phyloP scores from a whole-genome alignment of 192 early-diverging fungal species.

The Rhizophagus prolifer region DNA sequence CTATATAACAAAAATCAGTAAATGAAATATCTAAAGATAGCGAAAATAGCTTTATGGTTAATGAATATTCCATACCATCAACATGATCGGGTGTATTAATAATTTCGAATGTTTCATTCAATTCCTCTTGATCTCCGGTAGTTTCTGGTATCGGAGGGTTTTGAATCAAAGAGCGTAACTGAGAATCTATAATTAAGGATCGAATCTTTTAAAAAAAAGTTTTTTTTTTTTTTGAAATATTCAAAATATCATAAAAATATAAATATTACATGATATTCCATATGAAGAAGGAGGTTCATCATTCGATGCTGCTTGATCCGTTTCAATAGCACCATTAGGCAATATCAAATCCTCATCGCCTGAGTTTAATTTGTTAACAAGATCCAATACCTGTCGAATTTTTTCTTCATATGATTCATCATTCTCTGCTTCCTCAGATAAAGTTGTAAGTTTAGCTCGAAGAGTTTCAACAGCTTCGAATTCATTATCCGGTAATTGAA shows the following conservation, averaged over 20 bases:
- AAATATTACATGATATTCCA: constrained; percentile 16
- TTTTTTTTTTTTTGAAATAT: too few species aligned
- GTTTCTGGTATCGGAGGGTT: constrained; percentile 26
- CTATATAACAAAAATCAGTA: neutral
- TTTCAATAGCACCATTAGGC: neutral
- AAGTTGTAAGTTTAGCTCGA: neutral
- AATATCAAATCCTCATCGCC: constrained; percentile 17
- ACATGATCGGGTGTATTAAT: neutral
- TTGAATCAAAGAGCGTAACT: neutral
- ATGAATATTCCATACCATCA: neutral
- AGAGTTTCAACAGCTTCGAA: neutral
- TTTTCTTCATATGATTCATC: neutral
- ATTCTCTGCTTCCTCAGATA: constrained; percentile 1
- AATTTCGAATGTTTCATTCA: neutral
- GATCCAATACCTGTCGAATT: neutral
- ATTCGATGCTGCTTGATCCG: neutral
- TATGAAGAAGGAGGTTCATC: neutral
- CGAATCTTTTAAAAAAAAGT: neutral
- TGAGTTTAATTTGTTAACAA: constrained; percentile 4
- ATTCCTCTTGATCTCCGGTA: neutral
- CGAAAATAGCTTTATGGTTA: too few species aligned
- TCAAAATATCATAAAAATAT: too few species aligned
- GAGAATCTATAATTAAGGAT: constrained; percentile 15
- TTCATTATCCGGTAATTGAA: constrained; percentile 19
- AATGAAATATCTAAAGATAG: too few species aligned